Percentiles rank a stretch among this genome's conserved stretches.
These are phyloP conservation scores for Alternaria gansuensis DNA, from an alignment of 2,329 filamentous ascomycete species.

Conservation along the genomic window DNA sequence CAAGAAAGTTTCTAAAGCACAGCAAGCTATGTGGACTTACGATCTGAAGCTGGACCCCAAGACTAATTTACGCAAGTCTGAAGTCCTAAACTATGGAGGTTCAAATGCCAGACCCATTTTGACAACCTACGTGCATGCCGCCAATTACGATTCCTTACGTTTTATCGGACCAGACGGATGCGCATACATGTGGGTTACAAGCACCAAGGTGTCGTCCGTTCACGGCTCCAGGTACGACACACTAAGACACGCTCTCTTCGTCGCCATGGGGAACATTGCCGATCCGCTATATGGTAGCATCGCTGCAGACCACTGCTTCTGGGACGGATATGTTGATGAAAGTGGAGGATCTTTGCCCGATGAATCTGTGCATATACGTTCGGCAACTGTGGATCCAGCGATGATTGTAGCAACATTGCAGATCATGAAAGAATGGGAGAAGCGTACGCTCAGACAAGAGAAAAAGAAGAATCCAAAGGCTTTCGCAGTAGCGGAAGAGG, in stretches of 20 bases:
- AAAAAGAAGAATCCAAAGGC: conserved; percentile 28
- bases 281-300: conserved; percentile 48
- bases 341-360: conserved; percentile 38
- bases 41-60: conserved; percentile 37
- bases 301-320: conserved; percentile 49
- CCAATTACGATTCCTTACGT: conserved; percentile 45
- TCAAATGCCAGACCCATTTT: conserved; percentile 27
- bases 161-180: conserved; percentile 43
- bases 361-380: conserved; percentile 43
- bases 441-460: conserved; percentile 36
- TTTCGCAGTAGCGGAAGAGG: conserved; percentile 34
- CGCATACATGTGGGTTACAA: conserved; percentile 45
- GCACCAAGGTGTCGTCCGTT: conserved; percentile 34
- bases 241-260: conserved; percentile 47
- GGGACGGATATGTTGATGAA: conserved; percentile 41
- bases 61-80: conserved; percentile 38
- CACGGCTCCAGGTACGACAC: conserved; percentile 43
- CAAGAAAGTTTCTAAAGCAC: conserved; percentile 12
- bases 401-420: conserved; percentile 46
- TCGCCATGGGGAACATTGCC: conserved; percentile 25
- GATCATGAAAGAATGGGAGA: conserved; percentile 49
- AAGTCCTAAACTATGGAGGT: conserved; percentile 33
- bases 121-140: conserved; percentile 44
- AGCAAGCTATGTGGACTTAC: conserved; percentile 37
- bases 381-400: conserved; percentile 32